Conservation (phyloP, 495 filamentous ascomycete species). For the Terfezia claveryi region DNA sequence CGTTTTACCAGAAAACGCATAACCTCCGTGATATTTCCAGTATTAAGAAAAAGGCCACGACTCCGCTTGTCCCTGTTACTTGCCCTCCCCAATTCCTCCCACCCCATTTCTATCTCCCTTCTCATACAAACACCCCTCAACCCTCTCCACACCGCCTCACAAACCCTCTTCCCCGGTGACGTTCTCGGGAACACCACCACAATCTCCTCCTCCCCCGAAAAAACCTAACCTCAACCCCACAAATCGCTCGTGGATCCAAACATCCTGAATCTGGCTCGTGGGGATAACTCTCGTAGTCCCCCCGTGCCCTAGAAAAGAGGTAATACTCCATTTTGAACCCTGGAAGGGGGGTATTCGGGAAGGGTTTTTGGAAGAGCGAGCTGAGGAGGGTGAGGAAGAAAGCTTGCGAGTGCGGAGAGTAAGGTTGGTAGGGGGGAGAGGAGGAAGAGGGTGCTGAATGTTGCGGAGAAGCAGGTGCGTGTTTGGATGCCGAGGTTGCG, state of each 20-base stretch:
- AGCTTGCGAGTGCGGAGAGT: slow-evolving; percentile 9
- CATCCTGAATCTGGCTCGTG: slow-evolving; percentile 71
- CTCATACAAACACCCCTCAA: slow-evolving; percentile 38
- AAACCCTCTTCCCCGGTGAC: slow-evolving; percentile 41
- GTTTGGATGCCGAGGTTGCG: slow-evolving; percentile 85
- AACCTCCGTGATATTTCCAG: too few relatives aligned
- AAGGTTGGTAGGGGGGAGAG: neutral
- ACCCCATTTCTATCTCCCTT: neutral
- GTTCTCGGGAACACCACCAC: slow-evolving; percentile 84
- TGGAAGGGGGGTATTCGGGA: neutral
- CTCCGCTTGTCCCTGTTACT: neutral
- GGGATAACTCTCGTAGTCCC: slow-evolving; percentile 72
- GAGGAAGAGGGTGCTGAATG: neutral
- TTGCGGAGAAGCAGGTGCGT: slow-evolving; percentile 23
- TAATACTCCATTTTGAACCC: neutral
- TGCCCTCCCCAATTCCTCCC: neutral
- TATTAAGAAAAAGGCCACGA: neutral
- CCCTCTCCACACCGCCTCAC: slow-evolving; percentile 71
- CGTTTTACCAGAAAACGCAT: too few relatives aligned
- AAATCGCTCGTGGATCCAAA: slow-evolving; percentile 91
- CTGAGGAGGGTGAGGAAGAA: too few relatives aligned
- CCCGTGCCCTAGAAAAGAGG: slow-evolving; percentile 4
- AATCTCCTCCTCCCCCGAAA: slow-evolving; percentile 66
- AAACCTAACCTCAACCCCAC: slow-evolving; percentile 76
- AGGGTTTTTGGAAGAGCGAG: neutral